A percentile compares a stretch with the other conserved stretches of the same genome.
Evolutionary conservation across 2,329 filamentous ascomycete genomes (phyloP).

Genomic region (Pyrenochaeta sp.): DNA sequence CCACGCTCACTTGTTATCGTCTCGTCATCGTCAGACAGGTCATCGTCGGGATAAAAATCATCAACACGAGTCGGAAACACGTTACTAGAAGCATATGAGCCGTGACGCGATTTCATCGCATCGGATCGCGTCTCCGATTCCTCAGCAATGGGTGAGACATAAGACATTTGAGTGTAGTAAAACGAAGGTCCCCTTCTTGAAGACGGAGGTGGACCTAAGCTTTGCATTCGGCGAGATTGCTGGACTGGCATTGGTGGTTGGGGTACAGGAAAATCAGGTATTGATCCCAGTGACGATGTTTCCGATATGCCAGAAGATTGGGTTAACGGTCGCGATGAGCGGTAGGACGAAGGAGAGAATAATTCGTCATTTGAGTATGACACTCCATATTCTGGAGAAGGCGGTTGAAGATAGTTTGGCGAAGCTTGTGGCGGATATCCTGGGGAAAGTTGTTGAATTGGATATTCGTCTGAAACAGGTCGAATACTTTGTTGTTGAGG

Average conservation of each 20-base stretch:
- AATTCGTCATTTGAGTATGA: constrained; percentile 43
- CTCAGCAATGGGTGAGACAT: constrained; percentile 59
- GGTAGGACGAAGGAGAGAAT: constrained; percentile 40
- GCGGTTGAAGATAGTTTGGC: constrained; percentile 29
- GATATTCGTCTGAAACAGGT: constrained; percentile 45
- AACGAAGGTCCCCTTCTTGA: constrained; percentile 56
- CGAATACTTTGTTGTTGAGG: constrained; percentile 53
- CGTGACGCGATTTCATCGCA: constrained; percentile 49
- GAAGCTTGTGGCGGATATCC: constrained; percentile 28
- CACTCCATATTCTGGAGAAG: constrained; percentile 27
- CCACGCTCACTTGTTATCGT: constrained; percentile 43
- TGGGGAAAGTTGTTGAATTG: constrained; percentile 38
- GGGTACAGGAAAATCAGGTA: constrained; percentile 52
- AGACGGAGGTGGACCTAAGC: constrained; percentile 58
- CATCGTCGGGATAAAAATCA: constrained; percentile 51
- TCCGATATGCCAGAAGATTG: constrained; percentile 49
- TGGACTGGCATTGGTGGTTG: constrained; percentile 46
- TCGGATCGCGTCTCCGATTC: constrained; percentile 56
- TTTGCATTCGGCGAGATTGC: constrained; percentile 48
- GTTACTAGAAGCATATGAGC: constrained; percentile 58
- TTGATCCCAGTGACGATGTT: constrained; percentile 49
- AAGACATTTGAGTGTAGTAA: constrained; percentile 57
- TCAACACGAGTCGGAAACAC: constrained; percentile 54
- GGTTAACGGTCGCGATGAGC: constrained; percentile 45
- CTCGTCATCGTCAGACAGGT: constrained; percentile 48